A percentile compares a stretch with the other conserved stretches of the same genome.
These are phyloP conservation scores for Selaginella tamariscina DNA, from an alignment of 75 land plant genomes.

Conservation along the genomic window DNA sequence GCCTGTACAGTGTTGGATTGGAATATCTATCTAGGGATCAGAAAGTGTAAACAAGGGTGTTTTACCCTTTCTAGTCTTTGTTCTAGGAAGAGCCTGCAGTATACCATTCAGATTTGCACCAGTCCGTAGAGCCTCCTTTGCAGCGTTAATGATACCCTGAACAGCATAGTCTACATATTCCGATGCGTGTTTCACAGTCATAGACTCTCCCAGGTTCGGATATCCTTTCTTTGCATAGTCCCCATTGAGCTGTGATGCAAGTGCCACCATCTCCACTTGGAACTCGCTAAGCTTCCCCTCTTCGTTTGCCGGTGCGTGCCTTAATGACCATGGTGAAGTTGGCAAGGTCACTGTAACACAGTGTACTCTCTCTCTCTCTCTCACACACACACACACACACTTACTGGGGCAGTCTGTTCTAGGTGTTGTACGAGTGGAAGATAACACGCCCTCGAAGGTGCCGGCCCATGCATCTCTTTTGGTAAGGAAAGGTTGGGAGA, in stretches of 20 bases:
- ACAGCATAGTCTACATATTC: constrained; percentile 44
- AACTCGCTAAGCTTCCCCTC: constrained; percentile 53
- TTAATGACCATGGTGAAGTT: constrained; percentile 41
- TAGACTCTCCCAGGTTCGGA: constrained; percentile 37
- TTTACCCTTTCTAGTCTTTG: not conserved
- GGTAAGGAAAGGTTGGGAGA: constrained; percentile 53
- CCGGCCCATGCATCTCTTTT: constrained; percentile 96
- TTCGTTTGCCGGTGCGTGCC: constrained; percentile 46
- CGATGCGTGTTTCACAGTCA: constrained; percentile 49
- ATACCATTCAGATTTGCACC: constrained; percentile 48
- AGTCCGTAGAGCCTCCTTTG: constrained; percentile 33
- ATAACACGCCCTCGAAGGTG: constrained; percentile 54
- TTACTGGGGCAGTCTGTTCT: constrained; percentile 73
- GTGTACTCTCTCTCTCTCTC: too few relatives aligned
- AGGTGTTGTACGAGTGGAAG: constrained; percentile 39
- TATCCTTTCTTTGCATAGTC: constrained; percentile 31
- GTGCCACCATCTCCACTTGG: constrained; percentile 68
- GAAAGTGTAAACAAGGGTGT: too few relatives aligned
- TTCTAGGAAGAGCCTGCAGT: constrained; percentile 20
- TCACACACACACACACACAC: not conserved
- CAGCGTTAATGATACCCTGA: constrained; percentile 47
- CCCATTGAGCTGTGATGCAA: constrained; percentile 65
- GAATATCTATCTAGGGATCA: too few relatives aligned
- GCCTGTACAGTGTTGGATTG: too few relatives aligned
- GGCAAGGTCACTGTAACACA: constrained; percentile 56